Evolutionary conservation across 768 basidiomycete genomes (phyloP), one percentile per base, ranked within the genome.

Genomic region (Rickenella mellea): DNA sequence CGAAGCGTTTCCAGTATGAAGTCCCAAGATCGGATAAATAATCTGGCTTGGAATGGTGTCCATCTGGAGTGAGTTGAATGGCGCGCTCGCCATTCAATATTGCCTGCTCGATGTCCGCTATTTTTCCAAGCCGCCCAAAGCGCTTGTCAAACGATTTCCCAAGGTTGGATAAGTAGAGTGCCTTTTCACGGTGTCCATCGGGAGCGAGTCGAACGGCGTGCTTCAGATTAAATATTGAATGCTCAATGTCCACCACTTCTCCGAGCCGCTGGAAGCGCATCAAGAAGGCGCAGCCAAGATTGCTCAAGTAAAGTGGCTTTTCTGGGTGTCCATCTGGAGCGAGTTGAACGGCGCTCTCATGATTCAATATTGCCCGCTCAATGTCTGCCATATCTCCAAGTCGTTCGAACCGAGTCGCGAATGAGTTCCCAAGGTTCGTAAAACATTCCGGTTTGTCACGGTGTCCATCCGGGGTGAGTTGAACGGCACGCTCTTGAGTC

Each of bases 41-140:
- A 6, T 7, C 21, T 11, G 47, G 42, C 40, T 35, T 49, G 48
- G 12, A 21, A 7, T 29, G 28, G 22, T 43, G 42, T n/a, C 38
- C 42, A 24, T 49, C 31, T 28, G 53, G 46, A 26, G 46, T 42
- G n/a, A n/a, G n/a, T n/a, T n/a, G n/a, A n/a, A n/a, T n/a, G n/a
- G n/a, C n/a, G n/a, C n/a, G n/a, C n/a, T n/a, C n/a, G n/a, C n/a
- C n/a, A n/a, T n/a, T n/a, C n/a, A n/a, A n/a, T n/a, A 44, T 44
- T 10, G 43, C 9, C 15, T 25, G 20, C 9, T 44, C 39, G 39
- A 44, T 10, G 21, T 44, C 43, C 12, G 40, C 10, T n/a, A 4
- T 22, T 11, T 42, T 22, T 12, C 43, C 40, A 44, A 44, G 40
- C 3, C 40, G 40, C 9, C 39, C 41, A 32, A 49, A 49, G 22